These are phyloP conservation scores for Fusarium secorum DNA, from an alignment of 2,329 filamentous ascomycete genomes.

Conservation along the genomic window DNA sequence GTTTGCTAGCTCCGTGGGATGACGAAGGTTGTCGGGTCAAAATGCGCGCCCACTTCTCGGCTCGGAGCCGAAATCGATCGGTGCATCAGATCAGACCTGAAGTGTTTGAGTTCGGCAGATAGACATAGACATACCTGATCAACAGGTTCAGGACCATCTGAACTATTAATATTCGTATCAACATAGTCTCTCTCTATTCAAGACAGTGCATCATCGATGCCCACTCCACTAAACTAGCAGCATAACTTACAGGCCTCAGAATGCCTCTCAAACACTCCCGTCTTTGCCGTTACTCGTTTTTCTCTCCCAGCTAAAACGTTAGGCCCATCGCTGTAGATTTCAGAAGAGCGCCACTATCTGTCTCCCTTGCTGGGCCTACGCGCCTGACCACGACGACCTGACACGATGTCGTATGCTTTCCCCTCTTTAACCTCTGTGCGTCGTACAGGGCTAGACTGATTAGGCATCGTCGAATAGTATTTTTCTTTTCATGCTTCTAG, in stretches of 20 bases:
- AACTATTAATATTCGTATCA: not conserved
- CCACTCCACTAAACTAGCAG: not conserved
- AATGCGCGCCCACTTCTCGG: slow-evolving; percentile 5
- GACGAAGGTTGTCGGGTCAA: slow-evolving; percentile 9
- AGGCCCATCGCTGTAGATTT: not conserved
- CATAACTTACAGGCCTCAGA: not conserved
- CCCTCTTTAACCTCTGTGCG: slow-evolving; percentile 2
- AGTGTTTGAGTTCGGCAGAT: not conserved
- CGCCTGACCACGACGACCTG: not conserved
- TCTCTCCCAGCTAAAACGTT: not conserved
- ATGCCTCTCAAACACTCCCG: not conserved
- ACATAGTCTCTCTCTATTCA: not conserved
- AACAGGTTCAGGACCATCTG: not conserved
- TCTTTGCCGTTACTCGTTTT: not conserved
- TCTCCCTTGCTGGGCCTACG: not conserved
- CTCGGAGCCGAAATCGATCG: slow-evolving; percentile 15
- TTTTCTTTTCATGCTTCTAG: not conserved
- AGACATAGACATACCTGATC: not conserved
- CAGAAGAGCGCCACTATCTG: not conserved
- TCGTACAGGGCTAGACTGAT: slow-evolving; percentile 3
- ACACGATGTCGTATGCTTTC: not conserved
- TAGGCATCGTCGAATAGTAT: slow-evolving; percentile 1
- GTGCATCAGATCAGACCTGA: not conserved
- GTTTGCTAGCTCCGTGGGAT: slow-evolving; percentile 1
- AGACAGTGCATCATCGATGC: not conserved